Percentiles rank a stretch among this genome's conserved stretches.
Evolutionary conservation across 2,329 filamentous ascomycete genomes (phyloP).

Genomic region (Curvularia verruculosa): DNA sequence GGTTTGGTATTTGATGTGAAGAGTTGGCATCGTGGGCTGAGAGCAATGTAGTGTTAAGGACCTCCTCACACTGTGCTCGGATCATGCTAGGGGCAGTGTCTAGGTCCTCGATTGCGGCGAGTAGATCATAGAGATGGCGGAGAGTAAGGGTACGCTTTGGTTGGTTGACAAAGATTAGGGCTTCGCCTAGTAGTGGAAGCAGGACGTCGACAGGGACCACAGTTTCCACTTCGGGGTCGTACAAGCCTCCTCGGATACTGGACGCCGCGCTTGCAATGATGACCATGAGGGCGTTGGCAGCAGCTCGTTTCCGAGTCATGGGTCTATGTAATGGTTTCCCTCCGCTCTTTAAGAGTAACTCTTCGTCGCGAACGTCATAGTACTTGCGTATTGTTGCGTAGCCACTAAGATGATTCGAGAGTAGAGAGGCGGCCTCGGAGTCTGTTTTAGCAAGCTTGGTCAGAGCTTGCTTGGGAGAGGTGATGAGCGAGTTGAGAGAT

Average conservation of each 20-base stretch:
- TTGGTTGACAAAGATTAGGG: slow-evolving; percentile 74
- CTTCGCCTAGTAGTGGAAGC: slow-evolving; percentile 81
- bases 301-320: slow-evolving; percentile 68
- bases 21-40: slow-evolving; percentile 61
- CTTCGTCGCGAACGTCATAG: slow-evolving; percentile 84
- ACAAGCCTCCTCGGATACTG: slow-evolving; percentile 88
- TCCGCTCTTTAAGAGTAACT: slow-evolving; percentile 49
- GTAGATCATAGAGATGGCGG: slow-evolving; percentile 74
- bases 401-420: slow-evolving; percentile 85
- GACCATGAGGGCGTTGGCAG: slow-evolving; percentile 77
- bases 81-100: slow-evolving; percentile 76
- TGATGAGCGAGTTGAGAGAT: slow-evolving; percentile 71
- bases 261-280: slow-evolving; percentile 86
- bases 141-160: slow-evolving; percentile 67
- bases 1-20: slow-evolving; percentile 25
- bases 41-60: slow-evolving; percentile 75
- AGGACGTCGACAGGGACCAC: slow-evolving; percentile 90
- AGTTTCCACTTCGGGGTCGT: slow-evolving; percentile 78
- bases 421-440: slow-evolving; percentile 77
- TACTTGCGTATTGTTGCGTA: slow-evolving; percentile 91
- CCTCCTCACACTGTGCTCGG: slow-evolving; percentile 76
- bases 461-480: slow-evolving; percentile 73
- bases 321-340: slow-evolving; percentile 56
- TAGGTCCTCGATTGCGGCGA: slow-evolving; percentile 80
- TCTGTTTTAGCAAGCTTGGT: slow-evolving; percentile 75